Evolutionary conservation across 768 basidiomycete genomes (phyloP).

Genomic region (Termitomyces sp.): DNA sequence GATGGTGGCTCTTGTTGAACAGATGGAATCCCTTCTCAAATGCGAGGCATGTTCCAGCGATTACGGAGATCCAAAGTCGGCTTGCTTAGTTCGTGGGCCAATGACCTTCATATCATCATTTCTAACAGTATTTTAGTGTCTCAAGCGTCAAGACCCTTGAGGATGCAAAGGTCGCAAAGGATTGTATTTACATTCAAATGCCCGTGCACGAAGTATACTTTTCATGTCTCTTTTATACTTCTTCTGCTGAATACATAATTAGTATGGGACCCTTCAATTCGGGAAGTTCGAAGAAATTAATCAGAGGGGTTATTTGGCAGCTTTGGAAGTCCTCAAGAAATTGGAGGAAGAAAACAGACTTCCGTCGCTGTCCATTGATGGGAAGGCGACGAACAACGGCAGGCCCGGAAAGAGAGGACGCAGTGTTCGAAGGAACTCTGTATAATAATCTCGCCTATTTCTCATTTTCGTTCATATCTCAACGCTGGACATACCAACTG

Average conservation of each 20-base stretch:
- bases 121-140: constrained; percentile 52
- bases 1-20: constrained; percentile 94
- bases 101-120: background rate
- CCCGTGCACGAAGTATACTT: constrained; percentile 82
- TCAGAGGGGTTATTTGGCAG: constrained; percentile 74
- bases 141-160: constrained; percentile 94
- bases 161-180: constrained; percentile 88
- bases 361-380: constrained; percentile 71
- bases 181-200: constrained; percentile 91
- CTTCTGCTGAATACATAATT: background rate
- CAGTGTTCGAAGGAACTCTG: constrained; percentile 77
- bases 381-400: constrained; percentile 41
- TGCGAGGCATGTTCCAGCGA: constrained; percentile 74
- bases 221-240: background rate
- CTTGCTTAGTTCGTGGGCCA: constrained; percentile 79
- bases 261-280: constrained; percentile 93
- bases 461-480: background rate
- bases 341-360: constrained; percentile 83
- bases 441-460: constrained; percentile 24
- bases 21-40: constrained; percentile 90
- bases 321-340: constrained; percentile 65
- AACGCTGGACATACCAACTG: background rate
- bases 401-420: constrained; percentile 60
- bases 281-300: constrained; percentile 86
- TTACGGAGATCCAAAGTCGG: constrained; percentile 91